Conservation (phyloP, 805 yeast genomes). For the Wickerhamiella australiensis region DNA sequence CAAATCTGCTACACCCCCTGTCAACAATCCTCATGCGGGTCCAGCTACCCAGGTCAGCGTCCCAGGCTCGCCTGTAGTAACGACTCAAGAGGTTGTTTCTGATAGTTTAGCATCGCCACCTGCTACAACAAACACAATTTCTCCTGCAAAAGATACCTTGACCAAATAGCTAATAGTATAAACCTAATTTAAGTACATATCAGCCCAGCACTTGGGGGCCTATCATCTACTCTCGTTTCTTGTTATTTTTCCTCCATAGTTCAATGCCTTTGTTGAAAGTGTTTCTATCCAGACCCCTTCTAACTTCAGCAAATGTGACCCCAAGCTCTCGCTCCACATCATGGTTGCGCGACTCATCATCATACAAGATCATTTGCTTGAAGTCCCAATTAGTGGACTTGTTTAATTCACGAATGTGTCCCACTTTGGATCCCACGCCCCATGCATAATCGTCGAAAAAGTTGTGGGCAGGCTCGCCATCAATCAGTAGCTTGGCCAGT, state of each 20-base stretch:
- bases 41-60: constrained; percentile 1
- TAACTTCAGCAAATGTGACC: constrained; percentile 54
- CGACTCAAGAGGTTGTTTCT: not conserved
- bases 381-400: constrained; percentile 36
- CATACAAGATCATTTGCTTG: constrained; percentile 51
- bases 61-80: not conserved
- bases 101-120: not conserved
- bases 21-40: not conserved
- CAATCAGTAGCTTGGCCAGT: constrained; percentile 41
- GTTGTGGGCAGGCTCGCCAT: constrained; percentile 39
- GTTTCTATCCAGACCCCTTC: constrained; percentile 32
- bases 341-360: constrained; percentile 65
- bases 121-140: not conserved
- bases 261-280: constrained; percentile 18
- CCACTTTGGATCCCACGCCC: constrained; percentile 38
- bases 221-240: too few species aligned
- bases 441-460: constrained; percentile 36
- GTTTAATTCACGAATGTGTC: constrained; percentile 43
- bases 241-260: constrained; percentile 18
- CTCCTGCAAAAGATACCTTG: not conserved
- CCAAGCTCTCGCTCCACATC: constrained; percentile 59
- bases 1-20: not conserved
- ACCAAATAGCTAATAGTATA: not conserved
- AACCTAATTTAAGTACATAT: too few species aligned
- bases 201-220: too few species aligned